A percentile compares a stretch with the other conserved stretches of the same genome.
Conservation (phyloP, 2,329 filamentous ascomycete species). For the Stachybotrys elegans region DNA sequence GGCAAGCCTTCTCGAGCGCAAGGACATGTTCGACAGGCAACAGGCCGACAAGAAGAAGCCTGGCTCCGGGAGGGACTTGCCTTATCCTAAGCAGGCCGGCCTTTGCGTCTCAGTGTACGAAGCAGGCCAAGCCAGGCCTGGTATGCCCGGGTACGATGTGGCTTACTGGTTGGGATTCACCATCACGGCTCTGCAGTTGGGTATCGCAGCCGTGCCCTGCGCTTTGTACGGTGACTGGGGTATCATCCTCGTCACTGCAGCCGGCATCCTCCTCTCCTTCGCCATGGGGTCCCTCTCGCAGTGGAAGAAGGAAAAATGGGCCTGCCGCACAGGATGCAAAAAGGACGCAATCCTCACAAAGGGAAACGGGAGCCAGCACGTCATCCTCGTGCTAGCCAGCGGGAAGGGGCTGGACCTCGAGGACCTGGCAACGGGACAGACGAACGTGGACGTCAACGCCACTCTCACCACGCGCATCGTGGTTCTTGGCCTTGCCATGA, state of each 20-base stretch:
- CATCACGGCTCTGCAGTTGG: constrained; percentile 23
- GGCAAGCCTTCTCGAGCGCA: too few species aligned
- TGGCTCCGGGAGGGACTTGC: too few species aligned
- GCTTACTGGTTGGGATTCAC: constrained; percentile 20
- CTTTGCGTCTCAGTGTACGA: constrained; percentile 21
- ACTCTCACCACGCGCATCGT: constrained; percentile 9
- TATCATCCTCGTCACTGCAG: constrained; percentile 32
- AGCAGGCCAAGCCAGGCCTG: constrained; percentile 3
- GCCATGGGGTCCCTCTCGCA: constrained; percentile 30
- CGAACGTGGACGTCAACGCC: neutral
- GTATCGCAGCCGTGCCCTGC: constrained; percentile 27
- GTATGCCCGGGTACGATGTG: constrained; percentile 14
- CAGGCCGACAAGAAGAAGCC: too few species aligned
- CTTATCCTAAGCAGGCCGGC: constrained; percentile 13
- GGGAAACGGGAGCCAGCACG: constrained; percentile 35
- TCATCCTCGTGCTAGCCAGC: constrained; percentile 29
- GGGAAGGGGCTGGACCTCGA: constrained; percentile 33
- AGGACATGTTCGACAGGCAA: too few species aligned
- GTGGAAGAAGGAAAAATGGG: constrained; percentile 39
- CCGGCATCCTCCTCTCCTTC: constrained; percentile 30
- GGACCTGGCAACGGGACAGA: constrained; percentile 24
- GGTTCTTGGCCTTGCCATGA: constrained; percentile 18
- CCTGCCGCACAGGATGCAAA: constrained; percentile 23
- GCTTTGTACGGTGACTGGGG: constrained; percentile 28
- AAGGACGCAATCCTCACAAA: constrained; percentile 29